Conservation (phyloP, 345 rosid genomes). For the Acer saccharum region DNA sequence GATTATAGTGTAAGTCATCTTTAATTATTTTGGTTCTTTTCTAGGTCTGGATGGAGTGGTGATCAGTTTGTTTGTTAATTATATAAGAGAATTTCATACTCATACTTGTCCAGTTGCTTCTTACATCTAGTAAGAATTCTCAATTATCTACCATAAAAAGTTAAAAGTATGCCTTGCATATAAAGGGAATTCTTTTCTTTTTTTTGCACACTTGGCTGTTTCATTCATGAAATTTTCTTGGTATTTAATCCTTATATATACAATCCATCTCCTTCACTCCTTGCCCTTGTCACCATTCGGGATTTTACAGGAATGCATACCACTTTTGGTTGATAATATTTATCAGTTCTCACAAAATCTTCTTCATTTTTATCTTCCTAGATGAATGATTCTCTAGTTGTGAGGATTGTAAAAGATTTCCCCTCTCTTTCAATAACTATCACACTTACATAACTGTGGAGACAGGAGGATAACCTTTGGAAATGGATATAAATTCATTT, state of each 20-base stretch:
- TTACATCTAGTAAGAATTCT: constrained; percentile 24
- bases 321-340: neutral
- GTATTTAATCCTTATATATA: neutral
- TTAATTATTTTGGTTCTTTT: constrained; percentile 42
- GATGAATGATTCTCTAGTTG: neutral
- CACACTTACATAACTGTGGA: neutral
- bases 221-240: constrained; percentile 11
- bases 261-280: neutral
- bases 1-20: constrained; percentile 47
- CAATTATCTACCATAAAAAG: constrained; percentile 10
- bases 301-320: neutral
- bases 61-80: constrained; percentile 54
- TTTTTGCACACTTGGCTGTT: constrained; percentile 14
- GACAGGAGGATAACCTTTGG: neutral
- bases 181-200: neutral
- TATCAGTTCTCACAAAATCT: neutral
- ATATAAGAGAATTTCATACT: constrained; percentile 31
- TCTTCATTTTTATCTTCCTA: neutral
- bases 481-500: neutral
- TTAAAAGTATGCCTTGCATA: constrained; percentile 4
- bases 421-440: neutral
- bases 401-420: neutral
- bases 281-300: neutral
- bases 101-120: constrained; percentile 27
- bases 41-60: constrained; percentile 45